Evolutionary conservation across 768 basidiomycete species (phyloP).

Genomic region (Rhodotorula graminis): DNA sequence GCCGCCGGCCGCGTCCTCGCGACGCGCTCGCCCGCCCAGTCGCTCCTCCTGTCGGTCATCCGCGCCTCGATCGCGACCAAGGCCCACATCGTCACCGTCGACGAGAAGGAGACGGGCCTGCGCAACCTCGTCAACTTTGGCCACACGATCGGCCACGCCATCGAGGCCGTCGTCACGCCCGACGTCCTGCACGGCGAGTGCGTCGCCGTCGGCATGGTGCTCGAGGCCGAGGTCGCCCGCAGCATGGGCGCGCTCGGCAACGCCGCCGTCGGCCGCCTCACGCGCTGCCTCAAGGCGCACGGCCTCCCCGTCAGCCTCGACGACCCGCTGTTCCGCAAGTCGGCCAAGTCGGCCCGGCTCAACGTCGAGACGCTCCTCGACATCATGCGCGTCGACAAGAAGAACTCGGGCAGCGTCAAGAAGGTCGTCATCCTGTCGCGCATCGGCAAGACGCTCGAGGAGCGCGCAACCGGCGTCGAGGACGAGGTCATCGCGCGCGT

Average conservation of each 20-base stretch:
- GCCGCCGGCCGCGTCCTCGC: constrained; percentile 49
- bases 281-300: constrained; percentile 80
- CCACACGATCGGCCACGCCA: constrained; percentile 96
- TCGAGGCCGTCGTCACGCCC: constrained; percentile 92
- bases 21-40: constrained; percentile 68
- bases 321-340: constrained; percentile 68
- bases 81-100: constrained; percentile 91
- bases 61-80: constrained; percentile 91
- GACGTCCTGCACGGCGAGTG: constrained; percentile 94
- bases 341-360: constrained; percentile 64
- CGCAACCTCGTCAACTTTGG: constrained; percentile 99
- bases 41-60: constrained; percentile 83
- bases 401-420: constrained; percentile 87
- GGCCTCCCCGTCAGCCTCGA: constrained; percentile 77
- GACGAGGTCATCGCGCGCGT: constrained; percentile 78
- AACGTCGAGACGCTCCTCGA: constrained; percentile 77
- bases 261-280: constrained; percentile 84
- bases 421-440: constrained; percentile 86
- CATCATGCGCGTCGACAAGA: constrained; percentile 87
- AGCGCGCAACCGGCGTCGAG: constrained; percentile 75
- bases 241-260: constrained; percentile 81
- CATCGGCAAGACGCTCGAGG: constrained; percentile 88
- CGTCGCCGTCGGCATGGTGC: constrained; percentile 88
- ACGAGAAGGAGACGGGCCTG: constrained; percentile 92
- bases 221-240: constrained; percentile 89